Evolutionary conservation across 2,329 filamentous ascomycete genomes (phyloP).

Genomic region (Colletotrichum navitas): DNA sequence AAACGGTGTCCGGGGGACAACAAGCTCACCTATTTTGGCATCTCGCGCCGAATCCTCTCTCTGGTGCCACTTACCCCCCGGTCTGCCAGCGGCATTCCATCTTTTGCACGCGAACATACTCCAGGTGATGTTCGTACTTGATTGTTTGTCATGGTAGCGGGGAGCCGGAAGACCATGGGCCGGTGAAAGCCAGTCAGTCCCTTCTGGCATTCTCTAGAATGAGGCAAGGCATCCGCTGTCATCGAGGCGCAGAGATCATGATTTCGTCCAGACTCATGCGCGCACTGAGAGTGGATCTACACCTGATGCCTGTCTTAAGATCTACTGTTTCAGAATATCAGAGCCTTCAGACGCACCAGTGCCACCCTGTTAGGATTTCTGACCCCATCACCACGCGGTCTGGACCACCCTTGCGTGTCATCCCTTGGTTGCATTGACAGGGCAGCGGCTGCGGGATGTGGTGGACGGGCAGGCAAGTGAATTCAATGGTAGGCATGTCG

Average conservation of each 20-base stretch:
- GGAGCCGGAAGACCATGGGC: too few species aligned
- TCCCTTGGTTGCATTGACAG: slow-evolving; percentile 19
- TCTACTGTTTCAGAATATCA: slow-evolving; percentile 38
- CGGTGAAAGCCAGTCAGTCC: background rate
- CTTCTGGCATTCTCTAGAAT: background rate
- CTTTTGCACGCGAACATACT: background rate
- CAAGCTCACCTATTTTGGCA: slow-evolving; percentile 15
- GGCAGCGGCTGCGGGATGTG: background rate
- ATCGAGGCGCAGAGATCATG: background rate
- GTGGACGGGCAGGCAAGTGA: background rate
- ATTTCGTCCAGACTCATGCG: slow-evolving; percentile 5
- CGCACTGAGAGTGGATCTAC: slow-evolving; percentile 6
- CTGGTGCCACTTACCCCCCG: background rate
- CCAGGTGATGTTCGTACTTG: background rate
- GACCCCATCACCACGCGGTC: background rate
- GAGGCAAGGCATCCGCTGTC: background rate
- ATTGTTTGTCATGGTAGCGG: background rate
- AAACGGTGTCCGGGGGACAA: background rate
- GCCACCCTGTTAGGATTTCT: background rate
- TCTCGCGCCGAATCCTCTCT: background rate
- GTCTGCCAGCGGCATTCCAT: background rate
- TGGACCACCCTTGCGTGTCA: slow-evolving; percentile 20
- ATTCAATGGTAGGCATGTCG: background rate
- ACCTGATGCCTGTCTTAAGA: slow-evolving; percentile 7
- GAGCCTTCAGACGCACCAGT: slow-evolving; percentile 39